Evolutionary conservation across 345 rosid species (phyloP), one percentile per base, ranked within the genome.

Genomic region (Populus alba): DNA sequence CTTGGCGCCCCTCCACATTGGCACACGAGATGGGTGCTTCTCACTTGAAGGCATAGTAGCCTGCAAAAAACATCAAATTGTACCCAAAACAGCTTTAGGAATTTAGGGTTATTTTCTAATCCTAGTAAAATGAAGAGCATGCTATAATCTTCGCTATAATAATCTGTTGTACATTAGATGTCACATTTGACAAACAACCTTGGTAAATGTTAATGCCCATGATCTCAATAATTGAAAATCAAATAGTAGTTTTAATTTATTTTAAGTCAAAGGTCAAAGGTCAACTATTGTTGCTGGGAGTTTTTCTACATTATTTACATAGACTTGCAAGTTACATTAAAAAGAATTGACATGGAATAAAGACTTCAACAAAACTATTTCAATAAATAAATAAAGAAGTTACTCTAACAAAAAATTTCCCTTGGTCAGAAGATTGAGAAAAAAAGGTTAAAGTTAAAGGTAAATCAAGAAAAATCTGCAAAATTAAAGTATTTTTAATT

Each of bases 1-100:
- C 72, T 29, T 84, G 29, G 74, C 89, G 10, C 85, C 89, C 72
- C 75, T 82, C 89, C 89, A 80, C 89, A 86, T 86, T 2, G 86
- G 85, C 67, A 75, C 77, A 5, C 70, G 41, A 10, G 87, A 82
- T 51, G 87, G 86, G 55, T 78, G 82, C 39, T 80, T 62, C 65
- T 76, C 79, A 67, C 81, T 84, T 8, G 87, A 84, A 8, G 87
- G 89, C 86, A 86, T 77, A 2, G 89, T 86, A 9, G 83, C 89
- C 89, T 86, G 71, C 69, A 61, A 53, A 13, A 43, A 69, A 59
- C 15, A 53, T 66, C 39, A 66, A 16, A 6, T 31, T 0, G 12
- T 2, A 23, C 65, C 16, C 65, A 59, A n/a, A 9, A n/a, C 29
- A 59, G 53, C 29, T 23, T 4, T 23, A 59, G 16, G n/a, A 59